Percentiles rank a stretch among this genome's conserved stretches.
phyloP scores from a whole-genome alignment of 108 stramenopile species.

The Mayamaea pseudoterrestris region DNA sequence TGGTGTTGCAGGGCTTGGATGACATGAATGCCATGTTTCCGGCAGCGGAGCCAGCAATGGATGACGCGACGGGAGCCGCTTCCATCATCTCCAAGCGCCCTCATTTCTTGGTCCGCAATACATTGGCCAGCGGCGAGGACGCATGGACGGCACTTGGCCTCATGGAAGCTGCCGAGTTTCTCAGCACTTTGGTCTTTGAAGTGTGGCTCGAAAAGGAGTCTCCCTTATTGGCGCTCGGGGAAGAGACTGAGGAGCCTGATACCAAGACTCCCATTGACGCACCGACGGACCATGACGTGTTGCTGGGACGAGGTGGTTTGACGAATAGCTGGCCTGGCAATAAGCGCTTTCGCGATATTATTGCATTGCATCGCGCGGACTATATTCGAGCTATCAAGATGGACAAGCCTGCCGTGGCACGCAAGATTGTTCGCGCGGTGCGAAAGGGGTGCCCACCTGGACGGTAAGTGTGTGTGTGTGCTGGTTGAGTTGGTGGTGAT shows the following conservation, averaged over 20 bases:
- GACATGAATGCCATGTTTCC: no score
- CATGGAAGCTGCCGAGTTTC: conserved; percentile 15
- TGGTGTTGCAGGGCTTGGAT: conserved; percentile 1
- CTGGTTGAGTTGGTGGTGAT: background rate
- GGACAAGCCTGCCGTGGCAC: conserved; percentile 72
- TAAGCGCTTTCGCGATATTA: conserved; percentile 61
- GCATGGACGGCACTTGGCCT: background rate
- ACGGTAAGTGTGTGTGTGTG: background rate
- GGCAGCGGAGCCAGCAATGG: background rate
- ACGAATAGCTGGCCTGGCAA: conserved; percentile 75
- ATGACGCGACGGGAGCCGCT: background rate
- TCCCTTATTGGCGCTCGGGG: conserved; percentile 6
- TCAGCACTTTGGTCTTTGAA: conserved; percentile 32
- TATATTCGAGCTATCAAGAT: conserved; percentile 55
- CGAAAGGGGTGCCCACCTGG: conserved; percentile 45
- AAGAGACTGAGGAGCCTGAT: background rate
- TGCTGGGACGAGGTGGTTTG: conserved; percentile 61
- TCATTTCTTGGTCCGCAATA: conserved; percentile 4
- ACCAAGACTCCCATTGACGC: background rate
- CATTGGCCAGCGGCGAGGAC: background rate
- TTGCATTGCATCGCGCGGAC: conserved; percentile 55
- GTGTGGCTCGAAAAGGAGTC: conserved; percentile 33
- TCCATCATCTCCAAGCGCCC: conserved; percentile 1
- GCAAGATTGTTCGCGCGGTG: conserved; percentile 55
- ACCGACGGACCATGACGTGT: conserved; percentile 14